Evolutionary conservation across 163 green algal genomes (phyloP).

Genomic region (Prototheca cutis): DNA sequence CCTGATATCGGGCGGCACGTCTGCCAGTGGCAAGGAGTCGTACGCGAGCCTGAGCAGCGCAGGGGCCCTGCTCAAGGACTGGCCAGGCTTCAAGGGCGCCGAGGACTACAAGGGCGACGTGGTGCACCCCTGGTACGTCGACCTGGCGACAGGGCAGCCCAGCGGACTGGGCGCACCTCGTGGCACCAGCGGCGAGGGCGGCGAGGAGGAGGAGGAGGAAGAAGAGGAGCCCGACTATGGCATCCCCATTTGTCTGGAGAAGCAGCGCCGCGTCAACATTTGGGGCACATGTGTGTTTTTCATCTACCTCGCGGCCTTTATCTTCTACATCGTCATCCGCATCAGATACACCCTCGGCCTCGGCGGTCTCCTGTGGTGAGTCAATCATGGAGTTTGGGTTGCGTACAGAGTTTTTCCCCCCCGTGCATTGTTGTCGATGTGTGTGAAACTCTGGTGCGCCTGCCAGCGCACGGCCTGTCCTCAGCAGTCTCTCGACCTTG

Average conservation of each 20-base stretch:
- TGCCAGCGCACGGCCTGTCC: too few relatives aligned
- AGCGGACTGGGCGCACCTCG: neutral
- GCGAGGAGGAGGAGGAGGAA: neutral
- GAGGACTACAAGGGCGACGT: conserved; percentile 21
- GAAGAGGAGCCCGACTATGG: neutral
- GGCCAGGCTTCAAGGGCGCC: neutral
- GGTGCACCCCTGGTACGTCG: conserved; percentile 21
- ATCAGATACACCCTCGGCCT: conserved; percentile 53
- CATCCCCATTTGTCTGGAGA: conserved; percentile 15
- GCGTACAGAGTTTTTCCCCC: neutral
- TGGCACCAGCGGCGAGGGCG: neutral
- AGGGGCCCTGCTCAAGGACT: conserved; percentile 7
- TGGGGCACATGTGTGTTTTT: conserved; percentile 39
- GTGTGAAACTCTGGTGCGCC: too few relatives aligned
- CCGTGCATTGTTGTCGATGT: too few relatives aligned
- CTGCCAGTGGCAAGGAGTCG: conserved; percentile 10
- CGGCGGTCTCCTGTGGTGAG: conserved; percentile 36
- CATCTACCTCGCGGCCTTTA: conserved; percentile 35
- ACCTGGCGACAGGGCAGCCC: conserved; percentile 2
- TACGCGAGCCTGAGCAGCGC: neutral
- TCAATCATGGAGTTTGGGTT: neutral
- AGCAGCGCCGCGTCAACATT: conserved; percentile 30
- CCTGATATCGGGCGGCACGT: conserved; percentile 8
- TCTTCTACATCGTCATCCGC: conserved; percentile 56
- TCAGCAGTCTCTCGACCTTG: neutral